Evolutionary conservation across 208 protist genomes (phyloP).

Genomic region (Balamuthia mandrillaris): DNA sequence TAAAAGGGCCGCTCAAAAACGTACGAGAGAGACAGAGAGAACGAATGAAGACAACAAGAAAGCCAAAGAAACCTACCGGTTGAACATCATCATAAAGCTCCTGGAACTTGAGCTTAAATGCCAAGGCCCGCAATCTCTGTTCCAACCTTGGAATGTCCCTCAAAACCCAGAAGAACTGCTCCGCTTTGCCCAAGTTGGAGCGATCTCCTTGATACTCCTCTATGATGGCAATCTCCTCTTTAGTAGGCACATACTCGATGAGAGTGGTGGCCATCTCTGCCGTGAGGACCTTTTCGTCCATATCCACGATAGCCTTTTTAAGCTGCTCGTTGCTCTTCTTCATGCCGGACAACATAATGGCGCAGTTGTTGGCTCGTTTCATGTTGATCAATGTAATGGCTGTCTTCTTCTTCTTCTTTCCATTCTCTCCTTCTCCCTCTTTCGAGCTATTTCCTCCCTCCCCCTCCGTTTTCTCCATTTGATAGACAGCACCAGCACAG

Average conservation of each 20-base stretch:
- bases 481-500: not conserved
- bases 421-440: not conserved
- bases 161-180: conserved; percentile 48
- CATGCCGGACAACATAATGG: conserved; percentile 52
- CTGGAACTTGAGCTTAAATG: conserved; percentile 44
- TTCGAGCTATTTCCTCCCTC: not conserved
- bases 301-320: conserved; percentile 21
- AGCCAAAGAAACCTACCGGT: conserved; percentile 41
- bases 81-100: conserved; percentile 6
- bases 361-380: conserved; percentile 44
- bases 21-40: too few relatives aligned
- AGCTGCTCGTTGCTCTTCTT: conserved; percentile 1
- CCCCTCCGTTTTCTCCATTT: not conserved
- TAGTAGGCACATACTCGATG: conserved; percentile 18
- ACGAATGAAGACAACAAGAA: too few relatives aligned
- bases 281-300: conserved; percentile 32
- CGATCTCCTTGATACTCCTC: conserved; percentile 7
- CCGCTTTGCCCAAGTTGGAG: conserved; percentile 44
- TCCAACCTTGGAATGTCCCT: conserved; percentile 15
- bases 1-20: too few relatives aligned
- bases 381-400: conserved; percentile 19
- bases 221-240: conserved; percentile 26
- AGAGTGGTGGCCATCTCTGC: conserved; percentile 29
- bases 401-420: not conserved
- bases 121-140: conserved; percentile 28